Evolutionary conservation across 805 yeast genomes (phyloP).

Genomic region (Suhomyces sp.): DNA sequence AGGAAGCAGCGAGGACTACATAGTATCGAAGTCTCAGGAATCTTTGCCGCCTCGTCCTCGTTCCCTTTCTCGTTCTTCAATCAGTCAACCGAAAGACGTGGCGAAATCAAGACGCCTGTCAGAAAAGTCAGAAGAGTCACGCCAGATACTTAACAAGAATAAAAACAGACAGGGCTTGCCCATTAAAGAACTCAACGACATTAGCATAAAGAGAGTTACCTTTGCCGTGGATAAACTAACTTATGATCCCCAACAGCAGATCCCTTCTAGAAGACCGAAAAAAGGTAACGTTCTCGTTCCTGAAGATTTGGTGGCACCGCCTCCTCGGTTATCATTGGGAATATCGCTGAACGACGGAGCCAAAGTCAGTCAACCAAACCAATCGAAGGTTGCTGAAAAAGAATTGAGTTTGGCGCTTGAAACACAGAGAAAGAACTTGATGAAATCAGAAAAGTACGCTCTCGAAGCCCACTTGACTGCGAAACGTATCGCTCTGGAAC

Average conservation of each 20-base stretch:
- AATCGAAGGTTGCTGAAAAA: slow-evolving; percentile 36
- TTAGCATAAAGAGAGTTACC: slow-evolving; percentile 60
- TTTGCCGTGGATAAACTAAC: slow-evolving; percentile 74
- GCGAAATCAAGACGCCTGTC: not conserved
- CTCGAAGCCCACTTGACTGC: slow-evolving; percentile 75
- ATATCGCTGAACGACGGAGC: slow-evolving; percentile 47
- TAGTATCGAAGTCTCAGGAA: not conserved
- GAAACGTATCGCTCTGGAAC: slow-evolving; percentile 65
- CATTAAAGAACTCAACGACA: slow-evolving; percentile 28
- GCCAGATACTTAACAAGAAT: slow-evolving; percentile 44
- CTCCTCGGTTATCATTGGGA: slow-evolving; percentile 65
- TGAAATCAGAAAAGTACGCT: slow-evolving; percentile 70
- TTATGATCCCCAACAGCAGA: slow-evolving; percentile 62
- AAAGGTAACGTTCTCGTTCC: slow-evolving; percentile 56
- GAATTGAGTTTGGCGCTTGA: slow-evolving; percentile 59
- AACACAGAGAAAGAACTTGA: slow-evolving; percentile 49
- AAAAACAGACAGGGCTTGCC: slow-evolving; percentile 37
- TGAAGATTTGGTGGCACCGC: slow-evolving; percentile 62
- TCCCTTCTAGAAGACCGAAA: slow-evolving; percentile 54
- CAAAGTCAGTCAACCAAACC: slow-evolving; percentile 12
- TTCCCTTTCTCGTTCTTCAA: not conserved
- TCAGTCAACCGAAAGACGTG: not conserved
- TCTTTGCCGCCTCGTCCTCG: not conserved
- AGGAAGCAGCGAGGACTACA: not conserved
- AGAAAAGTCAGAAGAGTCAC: not conserved